These are phyloP conservation scores for Leccinum disarticulatum DNA, from an alignment of 768 basidiomycete species.

Conservation along the genomic window DNA sequence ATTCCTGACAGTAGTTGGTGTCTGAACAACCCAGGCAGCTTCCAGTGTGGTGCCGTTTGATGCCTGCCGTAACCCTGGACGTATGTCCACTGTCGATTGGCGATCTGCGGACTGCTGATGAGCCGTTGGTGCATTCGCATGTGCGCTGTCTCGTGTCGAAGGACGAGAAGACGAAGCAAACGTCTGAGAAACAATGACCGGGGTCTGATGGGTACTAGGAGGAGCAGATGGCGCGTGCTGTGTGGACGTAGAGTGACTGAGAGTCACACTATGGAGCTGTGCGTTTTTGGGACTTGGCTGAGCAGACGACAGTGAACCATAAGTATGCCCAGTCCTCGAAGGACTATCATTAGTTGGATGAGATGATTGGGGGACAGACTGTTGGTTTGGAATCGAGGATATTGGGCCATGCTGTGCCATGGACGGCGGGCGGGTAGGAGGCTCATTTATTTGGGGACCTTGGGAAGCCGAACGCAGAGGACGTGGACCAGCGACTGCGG, in stretches of 20 bases:
- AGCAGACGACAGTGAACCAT: slow-evolving; percentile 13
- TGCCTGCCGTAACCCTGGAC: slow-evolving; percentile 14
- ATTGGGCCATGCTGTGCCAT: slow-evolving; percentile 10
- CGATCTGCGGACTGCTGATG: slow-evolving; percentile 18
- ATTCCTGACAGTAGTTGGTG: slow-evolving; percentile 21
- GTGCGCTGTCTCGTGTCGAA: slow-evolving; percentile 24
- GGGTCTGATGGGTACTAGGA: slow-evolving; percentile 23
- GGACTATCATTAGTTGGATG: slow-evolving; percentile 15
- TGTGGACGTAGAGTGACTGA: slow-evolving; percentile 5
- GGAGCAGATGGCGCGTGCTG: slow-evolving; percentile 22
- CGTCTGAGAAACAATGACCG: slow-evolving; percentile 19
- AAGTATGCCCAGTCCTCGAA: slow-evolving; percentile 14
- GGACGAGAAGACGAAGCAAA: slow-evolving; percentile 28
- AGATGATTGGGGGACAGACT: slow-evolving; percentile 22
- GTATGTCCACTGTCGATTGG: slow-evolving; percentile 7
- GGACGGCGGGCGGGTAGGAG: slow-evolving; percentile 28
- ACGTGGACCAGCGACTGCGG: slow-evolving; percentile 28
- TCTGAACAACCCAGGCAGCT: slow-evolving; percentile 35
- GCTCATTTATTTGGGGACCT: slow-evolving; percentile 24
- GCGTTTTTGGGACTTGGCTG: slow-evolving; percentile 27
- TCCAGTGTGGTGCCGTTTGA: slow-evolving; percentile 26
- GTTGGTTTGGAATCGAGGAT: slow-evolving; percentile 14
- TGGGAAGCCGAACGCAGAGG: slow-evolving; percentile 31
- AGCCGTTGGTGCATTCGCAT: slow-evolving; percentile 5
- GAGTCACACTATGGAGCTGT: slow-evolving; percentile 18